Conservation (phyloP, 2,329 filamentous ascomycete genomes). For the Fusarium pseudocircinatum region DNA sequence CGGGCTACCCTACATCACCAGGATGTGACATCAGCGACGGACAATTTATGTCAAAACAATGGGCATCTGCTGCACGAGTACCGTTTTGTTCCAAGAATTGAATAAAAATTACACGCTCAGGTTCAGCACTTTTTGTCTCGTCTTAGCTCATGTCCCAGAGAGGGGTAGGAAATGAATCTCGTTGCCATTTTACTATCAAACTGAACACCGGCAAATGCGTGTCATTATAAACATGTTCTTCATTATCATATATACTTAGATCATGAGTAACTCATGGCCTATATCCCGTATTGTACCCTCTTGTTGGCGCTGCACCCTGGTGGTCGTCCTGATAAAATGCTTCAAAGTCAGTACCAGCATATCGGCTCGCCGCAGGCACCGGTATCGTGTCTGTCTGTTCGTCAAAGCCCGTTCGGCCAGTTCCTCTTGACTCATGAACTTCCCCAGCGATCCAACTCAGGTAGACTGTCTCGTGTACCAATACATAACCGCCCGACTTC, state of each 20-base stretch:
- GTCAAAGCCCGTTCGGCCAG: constrained; percentile 9
- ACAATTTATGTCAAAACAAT: neutral
- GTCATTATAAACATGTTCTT: neutral
- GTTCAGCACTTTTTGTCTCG: neutral
- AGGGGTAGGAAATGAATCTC: neutral
- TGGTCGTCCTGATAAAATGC: constrained; percentile 30
- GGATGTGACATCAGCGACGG: neutral
- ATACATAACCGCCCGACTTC: constrained; percentile 43
- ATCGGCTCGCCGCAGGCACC: constrained; percentile 16
- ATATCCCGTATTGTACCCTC: constrained; percentile 30
- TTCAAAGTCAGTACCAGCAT: constrained; percentile 42
- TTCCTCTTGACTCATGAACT: constrained; percentile 30
- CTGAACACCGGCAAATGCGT: no score
- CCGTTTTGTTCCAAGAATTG: neutral
- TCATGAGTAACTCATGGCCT: neutral
- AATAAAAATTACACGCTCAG: fast-evolving
- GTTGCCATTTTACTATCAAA: no score
- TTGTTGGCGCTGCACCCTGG: neutral
- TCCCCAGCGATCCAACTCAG: constrained; percentile 48
- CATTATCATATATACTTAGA: neutral
- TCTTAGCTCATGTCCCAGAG: fast-evolving
- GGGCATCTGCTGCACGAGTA: fast-evolving
- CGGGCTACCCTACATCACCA: neutral
- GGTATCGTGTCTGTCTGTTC: constrained; percentile 1
- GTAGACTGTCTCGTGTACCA: constrained; percentile 51